Evolutionary conservation across 208 protist species (phyloP), one percentile per base, ranked within the genome.

Genomic region (Acanthamoeba sp.): DNA sequence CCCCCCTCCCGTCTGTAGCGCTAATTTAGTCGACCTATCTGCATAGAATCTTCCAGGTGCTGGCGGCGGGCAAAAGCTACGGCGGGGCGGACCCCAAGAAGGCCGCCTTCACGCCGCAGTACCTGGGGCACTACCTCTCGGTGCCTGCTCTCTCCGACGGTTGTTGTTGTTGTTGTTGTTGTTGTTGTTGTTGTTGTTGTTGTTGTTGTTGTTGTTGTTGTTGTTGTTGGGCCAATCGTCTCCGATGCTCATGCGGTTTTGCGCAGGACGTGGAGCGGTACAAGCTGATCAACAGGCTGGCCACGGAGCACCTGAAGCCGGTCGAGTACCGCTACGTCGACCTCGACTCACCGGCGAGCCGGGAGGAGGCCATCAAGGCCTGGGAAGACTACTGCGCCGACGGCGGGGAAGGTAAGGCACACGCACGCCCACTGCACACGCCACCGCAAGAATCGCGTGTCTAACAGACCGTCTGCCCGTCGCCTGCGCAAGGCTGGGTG

Each of bases 401-500:
- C 40, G 71, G 71, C 40, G 71, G 71, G 6, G 71, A 82, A n/a
- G 71, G 50, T 55, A 20, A 55, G 16, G 7, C 48, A 20, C 48
- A 9, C 45, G 18, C 45, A 50, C 45, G 18, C 45, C n/a, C 45
- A 50, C 45, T 16, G 45, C 45, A 50, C 45, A 10, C 45, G 62
- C 29, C n/a, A n/a, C n/a, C n/a, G n/a, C n/a, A n/a, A n/a, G n/a
- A n/a, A n/a, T n/a, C n/a, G n/a, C n/a, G n/a, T n/a, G n/a, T n/a
- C n/a, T n/a, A n/a, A n/a, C n/a, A n/a, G n/a, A n/a, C n/a, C n/a
- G n/a, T n/a, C n/a, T n/a, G n/a, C n/a, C n/a, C n/a, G n/a, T n/a
- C n/a, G n/a, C n/a, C n/a, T n/a, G n/a, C n/a, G n/a, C n/a, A n/a
- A 71, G 64, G 71, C 3, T 82, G 71, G 71, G 71, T 82, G 71